A percentile compares a stretch with the other conserved stretches of the same genome.
Conservation (phyloP, 1,284 basidiomycete genomes). For the Ustilago esculenta region DNA sequence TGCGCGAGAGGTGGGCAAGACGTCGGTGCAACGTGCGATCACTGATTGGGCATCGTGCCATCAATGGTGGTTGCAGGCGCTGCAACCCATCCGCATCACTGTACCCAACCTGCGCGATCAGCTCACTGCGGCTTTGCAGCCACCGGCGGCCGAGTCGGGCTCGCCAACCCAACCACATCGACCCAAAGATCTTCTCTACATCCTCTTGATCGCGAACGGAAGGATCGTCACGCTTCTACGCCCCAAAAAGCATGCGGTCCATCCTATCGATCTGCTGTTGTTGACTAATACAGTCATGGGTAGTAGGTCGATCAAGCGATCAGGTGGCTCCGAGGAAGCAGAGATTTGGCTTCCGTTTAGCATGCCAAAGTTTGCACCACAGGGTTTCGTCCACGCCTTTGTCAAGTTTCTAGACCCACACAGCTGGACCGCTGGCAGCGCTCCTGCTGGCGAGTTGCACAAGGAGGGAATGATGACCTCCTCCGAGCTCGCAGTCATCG, state of each 20-base stretch:
- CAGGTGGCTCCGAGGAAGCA: conserved; percentile 70
- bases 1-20: too few species aligned
- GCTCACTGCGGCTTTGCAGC: conserved; percentile 66
- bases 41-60: conserved; percentile 71
- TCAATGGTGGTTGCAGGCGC: conserved; percentile 73
- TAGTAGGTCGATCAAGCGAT: conserved; percentile 70
- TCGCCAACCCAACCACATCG: conserved; percentile 70
- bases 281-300: conserved; percentile 71
- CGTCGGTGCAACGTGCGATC: neutral
- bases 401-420: conserved; percentile 75
- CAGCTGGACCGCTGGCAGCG: conserved; percentile 1
- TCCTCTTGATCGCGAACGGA: conserved; percentile 81
- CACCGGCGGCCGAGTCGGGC: conserved; percentile 23
- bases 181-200: conserved; percentile 78
- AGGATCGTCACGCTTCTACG: conserved; percentile 87
- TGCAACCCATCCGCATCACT: conserved; percentile 82
- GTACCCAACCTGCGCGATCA: conserved; percentile 70
- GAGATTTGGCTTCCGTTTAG: conserved; percentile 95
- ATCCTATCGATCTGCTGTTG: conserved; percentile 73
- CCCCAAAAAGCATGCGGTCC: conserved; percentile 91
- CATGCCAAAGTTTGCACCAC: conserved; percentile 90
- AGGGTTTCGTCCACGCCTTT: conserved; percentile 92
- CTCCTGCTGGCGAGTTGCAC: neutral
- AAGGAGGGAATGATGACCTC: conserved; percentile 13
- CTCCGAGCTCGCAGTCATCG: conserved; percentile 48